Evolutionary conservation across 2,329 filamentous ascomycete genomes (phyloP).

Genomic region (Clonostachys sp.): DNA sequence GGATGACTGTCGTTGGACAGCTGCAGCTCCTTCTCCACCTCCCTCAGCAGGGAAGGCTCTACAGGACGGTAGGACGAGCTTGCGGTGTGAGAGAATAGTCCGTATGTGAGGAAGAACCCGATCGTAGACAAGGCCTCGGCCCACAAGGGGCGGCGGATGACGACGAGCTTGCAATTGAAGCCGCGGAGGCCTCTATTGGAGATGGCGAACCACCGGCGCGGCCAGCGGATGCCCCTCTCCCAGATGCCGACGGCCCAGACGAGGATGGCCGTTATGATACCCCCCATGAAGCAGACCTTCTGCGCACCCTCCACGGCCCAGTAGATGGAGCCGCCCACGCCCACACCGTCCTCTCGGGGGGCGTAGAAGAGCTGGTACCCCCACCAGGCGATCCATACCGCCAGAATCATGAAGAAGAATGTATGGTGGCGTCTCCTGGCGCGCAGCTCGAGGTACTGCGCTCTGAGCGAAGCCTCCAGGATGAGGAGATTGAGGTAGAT

Average conservation of each 20-base stretch:
- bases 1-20: slow-evolving; percentile 34
- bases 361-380: slow-evolving; percentile 87
- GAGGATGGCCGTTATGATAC: slow-evolving; percentile 78
- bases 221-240: slow-evolving; percentile 93
- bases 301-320: slow-evolving; percentile 91
- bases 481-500: slow-evolving; percentile 98
- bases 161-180: slow-evolving; percentile 95
- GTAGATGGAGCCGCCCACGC: slow-evolving; percentile 90
- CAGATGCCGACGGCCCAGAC: slow-evolving; percentile 96
- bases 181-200: slow-evolving; percentile 85
- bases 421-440: slow-evolving; percentile 87
- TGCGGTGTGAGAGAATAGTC: slow-evolving; percentile 61
- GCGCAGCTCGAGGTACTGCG: slow-evolving; percentile 87
- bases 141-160: slow-evolving; percentile 80
- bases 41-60: slow-evolving; percentile 56
- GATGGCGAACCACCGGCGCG: slow-evolving; percentile 81
- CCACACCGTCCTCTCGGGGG: slow-evolving; percentile 91
- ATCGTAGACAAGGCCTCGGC: slow-evolving; percentile 69
- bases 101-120: slow-evolving; percentile 75
- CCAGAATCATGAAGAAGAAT: slow-evolving; percentile 80
- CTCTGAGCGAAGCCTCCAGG: slow-evolving; percentile 87
- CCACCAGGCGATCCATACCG: slow-evolving; percentile 78
- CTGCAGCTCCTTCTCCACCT: slow-evolving; percentile 55
- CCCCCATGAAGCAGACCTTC: slow-evolving; percentile 87
- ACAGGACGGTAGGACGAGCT: slow-evolving; percentile 74